phyloP scores from a whole-genome alignment of 768 basidiomycete genomes.

The Mycena chlorophos region DNA sequence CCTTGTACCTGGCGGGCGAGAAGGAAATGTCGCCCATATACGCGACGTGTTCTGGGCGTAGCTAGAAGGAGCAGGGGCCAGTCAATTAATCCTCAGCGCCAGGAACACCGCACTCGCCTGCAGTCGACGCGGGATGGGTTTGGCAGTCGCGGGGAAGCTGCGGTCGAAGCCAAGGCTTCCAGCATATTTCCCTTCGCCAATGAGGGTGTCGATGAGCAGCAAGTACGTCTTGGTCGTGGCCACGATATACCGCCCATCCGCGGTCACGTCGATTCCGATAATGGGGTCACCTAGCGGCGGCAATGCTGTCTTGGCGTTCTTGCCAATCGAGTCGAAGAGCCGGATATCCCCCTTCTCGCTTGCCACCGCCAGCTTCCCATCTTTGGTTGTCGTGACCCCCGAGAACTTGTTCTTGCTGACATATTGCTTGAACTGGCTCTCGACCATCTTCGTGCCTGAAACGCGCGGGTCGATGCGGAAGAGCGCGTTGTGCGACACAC shows the following conservation, averaged over 20 bases:
- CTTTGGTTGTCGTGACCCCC: constrained; percentile 82
- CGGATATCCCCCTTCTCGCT: constrained; percentile 97
- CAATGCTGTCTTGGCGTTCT: constrained; percentile 97
- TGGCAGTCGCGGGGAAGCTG: constrained; percentile 91
- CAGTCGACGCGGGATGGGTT: constrained; percentile 86
- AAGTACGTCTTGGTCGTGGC: constrained; percentile 95
- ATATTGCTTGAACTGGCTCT: constrained; percentile 95
- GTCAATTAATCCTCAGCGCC: too few relatives aligned
- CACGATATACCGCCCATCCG: constrained; percentile 91
- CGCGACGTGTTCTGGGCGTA: constrained; percentile 88
- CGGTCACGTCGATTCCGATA: constrained; percentile 89
- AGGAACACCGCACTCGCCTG: constrained; percentile 46
- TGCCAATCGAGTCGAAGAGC: constrained; percentile 93
- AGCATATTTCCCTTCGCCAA: constrained; percentile 84
- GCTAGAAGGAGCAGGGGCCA: too few relatives aligned
- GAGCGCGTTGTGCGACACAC: constrained; percentile 89
- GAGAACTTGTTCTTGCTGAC: constrained; percentile 94
- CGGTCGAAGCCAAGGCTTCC: constrained; percentile 89
- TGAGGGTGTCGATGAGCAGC: constrained; percentile 90
- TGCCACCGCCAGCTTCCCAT: constrained; percentile 87
- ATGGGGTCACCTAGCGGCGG: constrained; percentile 96
- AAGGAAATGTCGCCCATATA: constrained; percentile 92
- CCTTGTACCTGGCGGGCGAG: constrained; percentile 82
- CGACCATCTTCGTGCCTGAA: constrained; percentile 89
- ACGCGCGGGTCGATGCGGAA: constrained; percentile 98